These are phyloP conservation scores for Ceriops tagal DNA, from an alignment of 345 rosid genomes.

Conservation along the genomic window DNA sequence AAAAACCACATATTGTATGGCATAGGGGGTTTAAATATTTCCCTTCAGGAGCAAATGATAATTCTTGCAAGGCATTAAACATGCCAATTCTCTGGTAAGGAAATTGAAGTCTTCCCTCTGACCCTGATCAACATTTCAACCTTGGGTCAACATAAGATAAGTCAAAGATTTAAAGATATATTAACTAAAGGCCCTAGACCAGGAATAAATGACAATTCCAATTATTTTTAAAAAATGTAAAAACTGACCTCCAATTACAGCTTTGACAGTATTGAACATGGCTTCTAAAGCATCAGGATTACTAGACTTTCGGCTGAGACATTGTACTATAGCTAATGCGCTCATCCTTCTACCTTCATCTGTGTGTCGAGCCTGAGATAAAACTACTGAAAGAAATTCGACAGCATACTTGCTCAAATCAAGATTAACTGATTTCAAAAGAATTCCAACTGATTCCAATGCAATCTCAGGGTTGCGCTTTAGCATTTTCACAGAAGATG, in stretches of 20 bases:
- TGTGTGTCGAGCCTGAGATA: slow-evolving; percentile 76
- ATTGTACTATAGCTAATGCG: slow-evolving; percentile 63
- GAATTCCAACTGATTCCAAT: slow-evolving; percentile 71
- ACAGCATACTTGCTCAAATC: slow-evolving; percentile 88
- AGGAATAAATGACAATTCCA: not conserved
- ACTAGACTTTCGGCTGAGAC: slow-evolving; percentile 79
- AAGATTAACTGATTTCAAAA: slow-evolving; percentile 56
- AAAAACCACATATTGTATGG: slow-evolving; percentile 49
- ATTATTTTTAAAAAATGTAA: not conserved
- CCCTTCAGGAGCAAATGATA: slow-evolving; percentile 80
- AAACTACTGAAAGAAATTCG: slow-evolving; percentile 68
- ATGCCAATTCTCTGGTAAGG: slow-evolving; percentile 91
- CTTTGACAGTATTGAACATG: slow-evolving; percentile 67
- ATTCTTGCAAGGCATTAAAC: slow-evolving; percentile 73
- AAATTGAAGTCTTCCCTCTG: slow-evolving; percentile 89
- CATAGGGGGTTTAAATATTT: slow-evolving; percentile 67
- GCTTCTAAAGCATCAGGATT: slow-evolving; percentile 88
- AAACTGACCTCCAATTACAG: slow-evolving; percentile 77
- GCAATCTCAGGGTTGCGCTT: slow-evolving; percentile 97
- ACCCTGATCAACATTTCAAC: slow-evolving; percentile 47
- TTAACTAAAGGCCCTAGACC: not conserved
- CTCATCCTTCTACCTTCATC: slow-evolving; percentile 79
- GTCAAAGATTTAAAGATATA: not conserved
- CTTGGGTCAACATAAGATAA: slow-evolving; percentile 16
- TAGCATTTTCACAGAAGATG: slow-evolving; percentile 85